Base-by-base conservation (phyloP, 2,329 filamentous ascomycete genomes). In the Plenodomus tracheiphilus region DNA sequence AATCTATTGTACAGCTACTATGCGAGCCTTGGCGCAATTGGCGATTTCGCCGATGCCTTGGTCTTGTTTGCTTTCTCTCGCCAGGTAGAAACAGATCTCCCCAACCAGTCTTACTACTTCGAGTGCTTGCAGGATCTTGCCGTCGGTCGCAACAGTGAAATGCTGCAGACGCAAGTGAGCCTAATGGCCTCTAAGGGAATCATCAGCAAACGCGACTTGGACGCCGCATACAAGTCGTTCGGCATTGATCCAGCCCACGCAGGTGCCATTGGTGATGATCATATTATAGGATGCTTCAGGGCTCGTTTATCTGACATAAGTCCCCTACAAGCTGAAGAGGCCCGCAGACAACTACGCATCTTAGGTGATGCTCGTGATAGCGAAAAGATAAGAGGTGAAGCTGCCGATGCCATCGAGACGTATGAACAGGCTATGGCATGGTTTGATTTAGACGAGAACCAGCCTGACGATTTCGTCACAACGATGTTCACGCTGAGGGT, bases 61-160 rank as follows among this genome's bases (percentile, higher is more conserved):
- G 71, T 90, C 16, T 71, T 78, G 21, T 87, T 84, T 66, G 82
- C 84, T 3, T 89, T 83, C 62, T 75, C 82, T 19, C 77, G 81
- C 28, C 86, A 89, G 70, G 73, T 78, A 19, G 65, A 73, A 8
- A 79, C 77, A 42, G 84, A 89, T 64, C 77, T 79, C 17, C 54
- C 60, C 17, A 81, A 82, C 51, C 73, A 74, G 16, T 71, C 84
- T 2, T 83, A 84, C 62, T 89, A 88, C 65, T 78, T 88, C 51
- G 81, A 86, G 66, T 86, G 83, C 59, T 74, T 90, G n/a, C 77
- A 81, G 56, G 75, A 79, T 39, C 80, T 89, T 44, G 81, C 81
- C 15, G 72, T 74, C 19, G 78, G 81, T 16, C 76, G 85, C 44
- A 71, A 77, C 28, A 85, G 81, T 63, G 78, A 82, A 36, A 66